Evolutionary conservation across 441 rosid genomes (phyloP).

Genomic region (Populus hybrid): DNA sequence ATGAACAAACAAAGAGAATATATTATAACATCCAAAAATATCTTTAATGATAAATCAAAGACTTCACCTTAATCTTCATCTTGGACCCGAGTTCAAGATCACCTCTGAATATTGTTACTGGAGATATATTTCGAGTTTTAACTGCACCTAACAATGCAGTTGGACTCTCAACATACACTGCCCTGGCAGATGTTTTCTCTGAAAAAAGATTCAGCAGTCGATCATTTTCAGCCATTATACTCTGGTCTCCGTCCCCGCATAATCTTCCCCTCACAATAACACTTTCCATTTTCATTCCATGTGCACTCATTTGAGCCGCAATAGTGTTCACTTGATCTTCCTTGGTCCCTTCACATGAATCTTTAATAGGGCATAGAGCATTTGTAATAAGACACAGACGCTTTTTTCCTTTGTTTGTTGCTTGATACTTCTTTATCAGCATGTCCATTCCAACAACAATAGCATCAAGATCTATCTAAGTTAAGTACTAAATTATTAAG

Average conservation of each 20-base stretch:
- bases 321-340: conserved; percentile 78
- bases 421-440: conserved; percentile 71
- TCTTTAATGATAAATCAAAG: neutral
- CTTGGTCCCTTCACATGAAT: conserved; percentile 75
- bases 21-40: neutral
- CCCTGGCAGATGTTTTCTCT: conserved; percentile 47
- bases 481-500: conserved; percentile 42
- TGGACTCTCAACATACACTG: conserved; percentile 58
- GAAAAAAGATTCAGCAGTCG: conserved; percentile 61
- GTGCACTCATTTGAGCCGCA: conserved; percentile 58
- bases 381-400: conserved; percentile 78
- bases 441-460: conserved; percentile 94
- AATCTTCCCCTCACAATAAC: conserved; percentile 53
- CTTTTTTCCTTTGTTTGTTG: conserved; percentile 68
- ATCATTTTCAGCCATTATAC: conserved; percentile 65
- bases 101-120: conserved; percentile 88
- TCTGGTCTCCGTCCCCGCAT: conserved; percentile 32
- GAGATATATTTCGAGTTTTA: conserved; percentile 64
- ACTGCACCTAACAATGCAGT: conserved; percentile 82
- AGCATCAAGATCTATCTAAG: conserved; percentile 80
- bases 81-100: conserved; percentile 68
- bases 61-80: conserved; percentile 76
- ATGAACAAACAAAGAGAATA: neutral
- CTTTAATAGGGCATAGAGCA: conserved; percentile 70
- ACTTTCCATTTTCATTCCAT: conserved; percentile 71